Percentiles rank a stretch among this genome's conserved stretches.
Evolutionary conservation across 2,329 filamentous ascomycete species (phyloP).

Genomic region (Xylaria sp.): DNA sequence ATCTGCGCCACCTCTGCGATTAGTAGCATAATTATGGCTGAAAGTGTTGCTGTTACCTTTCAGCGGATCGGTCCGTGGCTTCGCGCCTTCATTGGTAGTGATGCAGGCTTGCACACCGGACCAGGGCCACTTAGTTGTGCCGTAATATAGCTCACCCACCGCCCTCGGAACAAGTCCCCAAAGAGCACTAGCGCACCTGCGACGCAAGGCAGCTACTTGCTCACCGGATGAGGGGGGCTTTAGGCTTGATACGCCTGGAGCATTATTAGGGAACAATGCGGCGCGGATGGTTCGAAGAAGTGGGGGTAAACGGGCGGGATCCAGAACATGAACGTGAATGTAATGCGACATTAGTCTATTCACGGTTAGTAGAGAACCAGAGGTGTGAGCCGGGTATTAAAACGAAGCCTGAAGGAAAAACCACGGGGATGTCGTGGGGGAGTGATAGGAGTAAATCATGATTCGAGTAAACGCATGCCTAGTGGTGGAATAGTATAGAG

Average conservation of each 20-base stretch:
- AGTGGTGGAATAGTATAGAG: slow-evolving; percentile 27
- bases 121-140: slow-evolving; percentile 52
- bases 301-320: slow-evolving; percentile 72
- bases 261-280: slow-evolving; percentile 87
- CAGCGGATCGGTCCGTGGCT: slow-evolving; percentile 47
- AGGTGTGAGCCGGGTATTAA: slow-evolving; percentile 40
- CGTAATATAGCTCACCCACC: slow-evolving; percentile 63
- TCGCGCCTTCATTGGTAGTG: slow-evolving; percentile 39
- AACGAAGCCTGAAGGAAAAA: slow-evolving; percentile 40
- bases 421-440: slow-evolving; percentile 45
- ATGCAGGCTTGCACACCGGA: slow-evolving; percentile 43
- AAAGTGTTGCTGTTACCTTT: slow-evolving; percentile 41
- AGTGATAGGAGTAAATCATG: slow-evolving; percentile 38
- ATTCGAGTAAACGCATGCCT: slow-evolving; percentile 25
- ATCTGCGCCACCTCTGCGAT: slow-evolving; percentile 42
- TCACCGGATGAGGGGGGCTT: slow-evolving; percentile 69
- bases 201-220: slow-evolving; percentile 70
- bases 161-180: slow-evolving; percentile 60
- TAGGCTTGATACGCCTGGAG: slow-evolving; percentile 72
- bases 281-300: slow-evolving; percentile 77
- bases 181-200: slow-evolving; percentile 72
- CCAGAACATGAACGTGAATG: slow-evolving; percentile 67
- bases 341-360: slow-evolving; percentile 69
- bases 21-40: slow-evolving; percentile 33
- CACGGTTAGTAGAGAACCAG: slow-evolving; percentile 46